Evolutionary conservation across 192 early-diverging fungal species (phyloP).

Genomic region (Backusella luteola): DNA sequence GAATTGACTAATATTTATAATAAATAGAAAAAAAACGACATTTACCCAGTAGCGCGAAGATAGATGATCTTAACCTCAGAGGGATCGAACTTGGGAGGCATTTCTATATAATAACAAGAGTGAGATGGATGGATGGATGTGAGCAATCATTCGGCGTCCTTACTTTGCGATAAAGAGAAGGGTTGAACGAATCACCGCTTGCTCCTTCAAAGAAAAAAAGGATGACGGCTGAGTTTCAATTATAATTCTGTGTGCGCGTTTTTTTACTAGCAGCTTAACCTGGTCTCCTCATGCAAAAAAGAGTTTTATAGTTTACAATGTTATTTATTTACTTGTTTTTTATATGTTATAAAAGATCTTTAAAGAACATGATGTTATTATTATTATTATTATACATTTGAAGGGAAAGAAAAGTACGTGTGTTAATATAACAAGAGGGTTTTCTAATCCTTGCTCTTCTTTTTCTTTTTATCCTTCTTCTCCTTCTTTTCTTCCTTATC

Average conservation of each 20-base stretch:
- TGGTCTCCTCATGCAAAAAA: too few species aligned
- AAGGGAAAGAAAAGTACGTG: background rate
- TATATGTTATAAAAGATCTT: background rate
- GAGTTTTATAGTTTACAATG: too few species aligned
- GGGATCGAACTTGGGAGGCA: slow-evolving; percentile 89
- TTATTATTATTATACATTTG: slow-evolving; percentile 3
- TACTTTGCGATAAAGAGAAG: slow-evolving; percentile 14
- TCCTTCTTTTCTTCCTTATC: slow-evolving; percentile 46
- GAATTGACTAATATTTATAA: background rate
- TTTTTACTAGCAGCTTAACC: too few species aligned
- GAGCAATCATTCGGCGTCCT: background rate
- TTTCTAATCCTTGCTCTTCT: slow-evolving; percentile 47
- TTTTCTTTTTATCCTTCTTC: slow-evolving; percentile 46
- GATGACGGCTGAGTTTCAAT: background rate
- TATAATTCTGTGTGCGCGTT: background rate
- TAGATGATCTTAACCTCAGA: slow-evolving; percentile 79
- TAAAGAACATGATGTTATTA: background rate
- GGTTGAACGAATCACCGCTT: background rate
- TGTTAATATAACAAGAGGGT: background rate
- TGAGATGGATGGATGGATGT: slow-evolving; percentile 27
- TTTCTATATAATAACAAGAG: slow-evolving; percentile 11
- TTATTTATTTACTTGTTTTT: too few species aligned
- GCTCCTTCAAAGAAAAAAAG: background rate
- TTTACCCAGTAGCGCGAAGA: slow-evolving; percentile 88
- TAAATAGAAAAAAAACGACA: background rate